A percentile compares a stretch with the other conserved stretches of the same genome.
phyloP scores from a whole-genome alignment of 208 protist genomes.

The Crithidia bombi region DNA sequence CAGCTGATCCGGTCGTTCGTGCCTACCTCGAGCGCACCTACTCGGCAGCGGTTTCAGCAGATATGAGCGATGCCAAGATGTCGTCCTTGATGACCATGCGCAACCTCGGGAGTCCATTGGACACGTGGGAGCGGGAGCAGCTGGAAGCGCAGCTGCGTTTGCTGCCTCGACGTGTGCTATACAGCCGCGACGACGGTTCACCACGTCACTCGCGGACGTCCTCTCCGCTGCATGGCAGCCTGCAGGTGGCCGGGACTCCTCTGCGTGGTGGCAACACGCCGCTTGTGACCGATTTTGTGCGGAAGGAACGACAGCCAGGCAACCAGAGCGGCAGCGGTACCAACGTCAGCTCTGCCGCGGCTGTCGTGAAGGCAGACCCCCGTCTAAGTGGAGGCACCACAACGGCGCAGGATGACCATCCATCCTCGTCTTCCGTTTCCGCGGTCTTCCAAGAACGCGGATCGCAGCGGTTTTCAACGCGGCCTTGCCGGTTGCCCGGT shows the following conservation, averaged over 20 bases:
- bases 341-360: neutral
- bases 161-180: slow-evolving; percentile 37
- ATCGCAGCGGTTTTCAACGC: neutral
- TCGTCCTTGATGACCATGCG: slow-evolving; percentile 17
- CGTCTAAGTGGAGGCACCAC: neutral
- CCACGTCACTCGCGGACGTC: slow-evolving; percentile 1
- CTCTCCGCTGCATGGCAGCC: neutral
- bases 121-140: slow-evolving; percentile 56
- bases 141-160: slow-evolving; percentile 51
- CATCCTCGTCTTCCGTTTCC: too few relatives aligned
- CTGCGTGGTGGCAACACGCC: neutral
- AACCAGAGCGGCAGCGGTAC: neutral
- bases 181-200: slow-evolving; percentile 14
- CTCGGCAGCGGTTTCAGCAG: slow-evolving; percentile 12
- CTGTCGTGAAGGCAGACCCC: neutral
- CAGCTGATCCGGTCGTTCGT: slow-evolving; percentile 28
- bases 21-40: slow-evolving; percentile 49
- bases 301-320: neutral
- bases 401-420: neutral
- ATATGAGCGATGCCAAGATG: slow-evolving; percentile 4
- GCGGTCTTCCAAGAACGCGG: too few relatives aligned
- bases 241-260: neutral
- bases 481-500: neutral
- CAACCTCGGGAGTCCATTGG: slow-evolving; percentile 29
- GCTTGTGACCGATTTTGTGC: neutral